Conservation (phyloP, 345 rosid genomes). For the Lepidium aucheri region DNA sequence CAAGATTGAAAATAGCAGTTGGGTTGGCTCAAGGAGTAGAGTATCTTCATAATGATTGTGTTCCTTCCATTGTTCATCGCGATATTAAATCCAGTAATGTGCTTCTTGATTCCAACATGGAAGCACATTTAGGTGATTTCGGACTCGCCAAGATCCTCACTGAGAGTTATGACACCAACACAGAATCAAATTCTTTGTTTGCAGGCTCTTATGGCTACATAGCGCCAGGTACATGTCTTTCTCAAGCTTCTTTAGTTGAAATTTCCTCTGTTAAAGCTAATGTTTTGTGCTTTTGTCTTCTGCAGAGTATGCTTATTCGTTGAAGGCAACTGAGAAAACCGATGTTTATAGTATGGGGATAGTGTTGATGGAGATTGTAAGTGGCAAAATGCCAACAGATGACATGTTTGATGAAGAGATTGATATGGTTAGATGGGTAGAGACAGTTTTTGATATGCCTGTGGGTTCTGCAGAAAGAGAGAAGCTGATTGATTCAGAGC, state of each 20-base stretch:
- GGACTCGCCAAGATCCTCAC: slow-evolving; percentile 72
- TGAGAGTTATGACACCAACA: slow-evolving; percentile 46
- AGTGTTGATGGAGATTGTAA: slow-evolving; percentile 84
- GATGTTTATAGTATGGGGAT: slow-evolving; percentile 93
- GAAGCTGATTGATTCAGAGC: slow-evolving; percentile 54
- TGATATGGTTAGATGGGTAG: slow-evolving; percentile 93
- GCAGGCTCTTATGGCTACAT: slow-evolving; percentile 95
- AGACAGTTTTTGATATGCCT: slow-evolving; percentile 38
- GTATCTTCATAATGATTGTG: slow-evolving; percentile 89
- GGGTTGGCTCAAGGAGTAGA: slow-evolving; percentile 86
- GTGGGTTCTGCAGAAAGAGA: slow-evolving; percentile 29
- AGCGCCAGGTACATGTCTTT: slow-evolving; percentile 63
- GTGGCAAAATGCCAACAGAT: slow-evolving; percentile 81
- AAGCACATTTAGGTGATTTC: slow-evolving; percentile 91
- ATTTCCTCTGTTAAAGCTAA: not conserved
- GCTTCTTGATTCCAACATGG: slow-evolving; percentile 69
- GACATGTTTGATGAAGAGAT: slow-evolving; percentile 44
- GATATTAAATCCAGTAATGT: slow-evolving; percentile 89
- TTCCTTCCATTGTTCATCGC: slow-evolving; percentile 70
- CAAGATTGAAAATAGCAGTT: slow-evolving; percentile 61
- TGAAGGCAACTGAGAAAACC: slow-evolving; percentile 75
- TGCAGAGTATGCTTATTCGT: slow-evolving; percentile 76
- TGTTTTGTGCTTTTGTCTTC: not conserved
- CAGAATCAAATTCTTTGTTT: slow-evolving; percentile 66
- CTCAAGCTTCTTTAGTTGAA: not conserved